Evolutionary conservation across 2,329 filamentous ascomycete genomes (phyloP), one percentile per base, ranked within the genome.

Genomic region (Cercospora citrullina): DNA sequence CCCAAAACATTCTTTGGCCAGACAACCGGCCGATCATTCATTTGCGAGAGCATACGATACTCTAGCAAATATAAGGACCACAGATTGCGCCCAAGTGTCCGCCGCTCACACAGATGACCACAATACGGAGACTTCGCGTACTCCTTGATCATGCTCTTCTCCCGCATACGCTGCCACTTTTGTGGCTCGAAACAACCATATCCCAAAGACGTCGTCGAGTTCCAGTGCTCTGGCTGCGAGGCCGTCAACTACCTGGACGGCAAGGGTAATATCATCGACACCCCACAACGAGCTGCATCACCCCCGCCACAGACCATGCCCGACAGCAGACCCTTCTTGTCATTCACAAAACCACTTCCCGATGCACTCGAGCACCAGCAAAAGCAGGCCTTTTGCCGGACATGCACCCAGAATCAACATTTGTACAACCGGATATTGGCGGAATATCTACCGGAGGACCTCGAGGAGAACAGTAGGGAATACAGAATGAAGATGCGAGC

Each of bases 241-340:
- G 91, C 94, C 18, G 89, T 90, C 68, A 99, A 98, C 80, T 91
- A 92, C 81, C 84, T 97, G 33, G 95, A 99, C 78, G 86, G 94
- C 91, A 88, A 92, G 78, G 94, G 94, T 75, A 89, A 96, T 61
- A 95, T 98, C 72, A 91, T 92, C 65, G 94, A 99, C 79, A 92
- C 94, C 28, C 93, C 92, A 2, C 84, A 89, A 26, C 81, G 85
- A 21, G 87, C 66, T 76, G 72, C 76, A 45, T 73, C 77, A 33
- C 69, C 75, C 21, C 58, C 67, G 8, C 31, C 65, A 12, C 48
- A 26, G 30, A 55, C 28, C 10, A 9, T 21, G 5, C 21, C 23
- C 4, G 42, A 42, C 21, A 30, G 23, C 21, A 31, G 51, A 33
- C 30, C 62, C 1, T 45, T 60, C 23, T 71, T 73, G 60, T 74